A percentile compares a stretch with the other conserved stretches of the same genome.
Conservation (phyloP, 768 basidiomycete species). For the Pholiota microspora region DNA sequence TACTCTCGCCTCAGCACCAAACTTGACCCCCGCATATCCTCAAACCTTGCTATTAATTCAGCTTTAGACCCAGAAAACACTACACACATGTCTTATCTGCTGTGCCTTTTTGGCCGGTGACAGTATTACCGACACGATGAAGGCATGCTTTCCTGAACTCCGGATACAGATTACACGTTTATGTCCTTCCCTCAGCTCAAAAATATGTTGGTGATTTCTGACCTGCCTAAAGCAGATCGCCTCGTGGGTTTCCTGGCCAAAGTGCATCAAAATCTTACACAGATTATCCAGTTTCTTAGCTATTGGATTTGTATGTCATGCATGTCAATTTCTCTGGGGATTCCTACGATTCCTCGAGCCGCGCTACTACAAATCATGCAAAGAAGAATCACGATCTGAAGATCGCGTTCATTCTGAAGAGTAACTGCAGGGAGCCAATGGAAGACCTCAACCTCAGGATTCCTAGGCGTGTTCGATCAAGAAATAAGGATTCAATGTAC, state of each 20-base stretch:
- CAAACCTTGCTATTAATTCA: constrained; percentile 10
- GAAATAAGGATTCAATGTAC: constrained; percentile 36
- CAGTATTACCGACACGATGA: constrained; percentile 58
- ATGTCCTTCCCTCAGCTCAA: constrained; percentile 38
- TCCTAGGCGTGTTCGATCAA: constrained; percentile 71
- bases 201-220: constrained; percentile 50
- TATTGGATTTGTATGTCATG: constrained; percentile 20
- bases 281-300: constrained; percentile 26
- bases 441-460: constrained; percentile 43
- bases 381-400: constrained; percentile 23
- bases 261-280: constrained; percentile 29
- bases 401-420: constrained; percentile 24
- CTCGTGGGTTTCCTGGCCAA: constrained; percentile 43
- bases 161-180: constrained; percentile 68
- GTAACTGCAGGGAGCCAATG: constrained; percentile 32
- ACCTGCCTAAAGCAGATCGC: constrained; percentile 55
- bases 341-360: constrained; percentile 19
- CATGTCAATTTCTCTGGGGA: constrained; percentile 22
- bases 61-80: constrained; percentile 10
- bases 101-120: constrained; percentile 55
- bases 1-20: constrained; percentile 15
- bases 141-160: constrained; percentile 67
- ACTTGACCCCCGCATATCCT: constrained; percentile 14
- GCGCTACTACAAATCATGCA: constrained; percentile 17
- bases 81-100: constrained; percentile 42